phyloP scores from a whole-genome alignment of 208 protist species.

The Trypanosoma caninum region DNA sequence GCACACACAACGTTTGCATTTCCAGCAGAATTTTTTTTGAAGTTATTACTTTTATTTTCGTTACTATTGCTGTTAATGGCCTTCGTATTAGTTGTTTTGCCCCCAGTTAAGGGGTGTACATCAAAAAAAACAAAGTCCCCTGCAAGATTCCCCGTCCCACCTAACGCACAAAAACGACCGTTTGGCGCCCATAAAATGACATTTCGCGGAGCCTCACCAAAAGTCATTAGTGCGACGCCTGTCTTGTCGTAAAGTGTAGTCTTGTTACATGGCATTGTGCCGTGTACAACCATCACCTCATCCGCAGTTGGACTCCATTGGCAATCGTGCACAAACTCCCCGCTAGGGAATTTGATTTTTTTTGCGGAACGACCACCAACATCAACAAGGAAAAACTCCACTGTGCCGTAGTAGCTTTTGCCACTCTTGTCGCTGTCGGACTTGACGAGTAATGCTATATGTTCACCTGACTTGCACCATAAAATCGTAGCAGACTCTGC shows the following conservation, averaged over 20 bases:
- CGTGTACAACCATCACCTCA: constrained; percentile 88
- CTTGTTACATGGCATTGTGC: constrained; percentile 88
- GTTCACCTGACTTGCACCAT: constrained; percentile 67
- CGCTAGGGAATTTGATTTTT: constrained; percentile 65
- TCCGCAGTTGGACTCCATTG: constrained; percentile 70
- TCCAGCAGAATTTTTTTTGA: neutral
- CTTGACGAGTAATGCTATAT: constrained; percentile 68
- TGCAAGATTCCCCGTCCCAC: constrained; percentile 85
- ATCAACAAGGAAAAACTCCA: constrained; percentile 75
- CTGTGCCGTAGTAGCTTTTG: constrained; percentile 90
- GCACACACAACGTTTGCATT: neutral
- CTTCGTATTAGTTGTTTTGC: too few relatives aligned
- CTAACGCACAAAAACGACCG: constrained; percentile 65
- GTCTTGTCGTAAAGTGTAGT: constrained; percentile 81
- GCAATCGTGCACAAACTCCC: constrained; percentile 87
- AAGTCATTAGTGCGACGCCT: constrained; percentile 77
- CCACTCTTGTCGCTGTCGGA: constrained; percentile 79
- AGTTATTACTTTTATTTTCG: neutral
- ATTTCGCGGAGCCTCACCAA: constrained; percentile 85
- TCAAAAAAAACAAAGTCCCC: constrained; percentile 79
- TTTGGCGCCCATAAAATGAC: constrained; percentile 73
- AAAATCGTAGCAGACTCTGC: constrained; percentile 59
- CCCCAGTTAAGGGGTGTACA: constrained; percentile 3
- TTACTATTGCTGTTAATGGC: too few relatives aligned
- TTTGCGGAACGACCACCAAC: constrained; percentile 48